phyloP scores from a whole-genome alignment of 106 monocot species.

The Dendrobium catenatum region DNA sequence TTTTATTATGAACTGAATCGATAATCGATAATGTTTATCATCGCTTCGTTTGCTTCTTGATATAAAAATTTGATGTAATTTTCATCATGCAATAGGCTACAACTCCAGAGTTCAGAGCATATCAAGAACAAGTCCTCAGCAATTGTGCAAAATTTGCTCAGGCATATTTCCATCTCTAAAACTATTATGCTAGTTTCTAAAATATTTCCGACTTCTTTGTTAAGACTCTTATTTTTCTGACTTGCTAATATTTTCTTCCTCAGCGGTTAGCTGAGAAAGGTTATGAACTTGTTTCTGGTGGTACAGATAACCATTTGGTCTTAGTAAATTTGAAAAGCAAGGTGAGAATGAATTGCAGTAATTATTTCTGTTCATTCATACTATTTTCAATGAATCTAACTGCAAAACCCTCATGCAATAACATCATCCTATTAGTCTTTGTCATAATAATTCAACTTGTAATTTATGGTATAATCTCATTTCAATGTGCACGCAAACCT shows the following conservation, averaged over 20 bases:
- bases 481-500: too few species aligned
- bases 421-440: neutral
- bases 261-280: slow-evolving; percentile 64
- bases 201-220: neutral
- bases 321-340: slow-evolving; percentile 90
- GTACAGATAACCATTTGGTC: slow-evolving; percentile 95
- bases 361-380: neutral
- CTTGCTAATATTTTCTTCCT: slow-evolving; percentile 1
- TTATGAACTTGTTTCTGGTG: slow-evolving; percentile 96
- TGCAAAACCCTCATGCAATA: neutral
- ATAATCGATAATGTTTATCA: neutral
- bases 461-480: neutral
- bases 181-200: neutral
- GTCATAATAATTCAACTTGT: neutral
- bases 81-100: slow-evolving; percentile 8
- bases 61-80: neutral
- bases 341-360: slow-evolving; percentile 19
- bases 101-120: slow-evolving; percentile 68
- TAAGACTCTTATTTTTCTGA: neutral
- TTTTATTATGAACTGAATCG: neutral
- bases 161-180: slow-evolving; percentile 27
- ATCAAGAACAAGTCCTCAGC: slow-evolving; percentile 91
- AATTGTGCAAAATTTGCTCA: slow-evolving; percentile 91
- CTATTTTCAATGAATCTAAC: neutral
- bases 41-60: neutral